Evolutionary conservation across 2,329 filamentous ascomycete species (phyloP), one percentile per base, ranked within the genome.

Genomic region (Trichoderma semiorbis): DNA sequence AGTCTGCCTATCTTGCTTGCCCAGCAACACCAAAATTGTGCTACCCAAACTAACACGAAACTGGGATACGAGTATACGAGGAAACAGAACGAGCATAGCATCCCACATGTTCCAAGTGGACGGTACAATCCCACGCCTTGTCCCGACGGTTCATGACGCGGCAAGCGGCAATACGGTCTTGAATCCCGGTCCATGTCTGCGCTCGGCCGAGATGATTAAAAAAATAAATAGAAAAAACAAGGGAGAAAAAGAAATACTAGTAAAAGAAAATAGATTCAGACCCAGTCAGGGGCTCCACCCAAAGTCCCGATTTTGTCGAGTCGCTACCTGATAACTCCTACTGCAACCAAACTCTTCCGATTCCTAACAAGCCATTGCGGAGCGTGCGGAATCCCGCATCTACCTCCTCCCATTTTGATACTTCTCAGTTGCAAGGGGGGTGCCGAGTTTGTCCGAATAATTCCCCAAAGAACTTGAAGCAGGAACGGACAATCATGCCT

Each of bases 311-410:
- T 21, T 61, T 69, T 60, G 65, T 50, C 24, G 36, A n/a, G 34
- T 61, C 28, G 39, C 55, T 61, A 36, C 67, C 57, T 69, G 67
- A 47, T 53, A 62, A 69, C 57, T 36, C 67, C 67, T 30, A 28
- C 67, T 39, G 24, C 21, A 18, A 39, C 34, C 30, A 18, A 11
- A 7, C 43, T 28, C 39, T 53, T 18, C 28, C 43, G 4, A 21
- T 47, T 26, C 65, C 36, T 34, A 16, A 24, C 16, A 5, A n/a
- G 16, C 7, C 5, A 36, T 21, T 43, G 14, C 55, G 55, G 55
- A 7, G 24, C 55, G 18, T 30, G 36, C 55, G 55, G 36, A 60
- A 50, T 68, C 34, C 53, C 32, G 50, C 34, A 24, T 24, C 18
- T 21, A 34, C 36, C 26, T 60, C 14, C 36, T 10, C 26, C 28